phyloP scores from a whole-genome alignment of 1,284 basidiomycete species.

The Ganoderma leucocontextum region DNA sequence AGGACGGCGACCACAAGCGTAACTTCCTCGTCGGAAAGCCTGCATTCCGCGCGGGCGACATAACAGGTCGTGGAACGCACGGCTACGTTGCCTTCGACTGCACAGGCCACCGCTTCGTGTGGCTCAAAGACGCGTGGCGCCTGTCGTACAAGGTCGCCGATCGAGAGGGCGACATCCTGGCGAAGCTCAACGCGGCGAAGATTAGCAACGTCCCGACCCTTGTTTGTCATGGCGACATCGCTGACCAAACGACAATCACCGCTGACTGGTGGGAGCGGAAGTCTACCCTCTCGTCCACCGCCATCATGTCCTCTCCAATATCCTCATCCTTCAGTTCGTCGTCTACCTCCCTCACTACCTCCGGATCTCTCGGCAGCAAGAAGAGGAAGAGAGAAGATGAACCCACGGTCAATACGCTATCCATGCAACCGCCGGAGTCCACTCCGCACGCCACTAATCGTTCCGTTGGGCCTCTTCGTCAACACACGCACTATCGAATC shows the following conservation, averaged over 20 bases:
- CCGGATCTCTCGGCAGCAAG: neutral
- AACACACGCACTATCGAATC: conserved; percentile 23
- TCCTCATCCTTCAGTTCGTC: neutral
- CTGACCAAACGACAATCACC: conserved; percentile 5
- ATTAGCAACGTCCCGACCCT: neutral
- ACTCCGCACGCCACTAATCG: neutral
- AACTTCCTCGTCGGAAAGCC: conserved; percentile 17
- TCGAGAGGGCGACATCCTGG: conserved; percentile 8
- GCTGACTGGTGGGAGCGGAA: neutral
- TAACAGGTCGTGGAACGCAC: conserved; percentile 13
- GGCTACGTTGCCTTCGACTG: conserved; percentile 17
- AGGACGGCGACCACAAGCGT: neutral
- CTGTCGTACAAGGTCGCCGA: neutral
- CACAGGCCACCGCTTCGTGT: neutral
- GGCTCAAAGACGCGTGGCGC: conserved; percentile 20
- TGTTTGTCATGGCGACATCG: conserved; percentile 13
- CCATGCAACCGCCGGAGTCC: neutral
- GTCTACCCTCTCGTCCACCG: neutral
- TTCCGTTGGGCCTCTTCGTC: neutral
- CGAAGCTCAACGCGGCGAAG: conserved; percentile 1
- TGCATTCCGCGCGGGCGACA: neutral
- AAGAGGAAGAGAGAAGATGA: neutral
- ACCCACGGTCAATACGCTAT: neutral
- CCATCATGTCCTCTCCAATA: neutral
- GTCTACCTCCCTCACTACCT: neutral